A percentile compares a stretch with the other conserved stretches of the same genome.
These are phyloP conservation scores for Mucor saturninus DNA, from an alignment of 371 early-diverging fungal genomes.

Conservation along the genomic window DNA sequence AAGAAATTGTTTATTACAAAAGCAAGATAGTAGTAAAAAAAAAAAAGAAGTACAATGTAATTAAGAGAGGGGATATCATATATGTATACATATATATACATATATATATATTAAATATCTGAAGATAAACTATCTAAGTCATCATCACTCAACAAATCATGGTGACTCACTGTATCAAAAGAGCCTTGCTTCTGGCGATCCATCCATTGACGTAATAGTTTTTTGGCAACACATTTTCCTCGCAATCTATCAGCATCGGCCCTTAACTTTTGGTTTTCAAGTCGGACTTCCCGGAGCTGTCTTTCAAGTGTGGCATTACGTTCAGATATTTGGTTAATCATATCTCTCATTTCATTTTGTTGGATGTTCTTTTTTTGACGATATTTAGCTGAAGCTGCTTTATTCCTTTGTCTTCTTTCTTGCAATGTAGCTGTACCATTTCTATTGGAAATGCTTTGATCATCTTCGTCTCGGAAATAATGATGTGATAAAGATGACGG, in stretches of 20 bases:
- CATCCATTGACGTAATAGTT: slow-evolving; percentile 56
- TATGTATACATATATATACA: not conserved
- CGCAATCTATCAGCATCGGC: slow-evolving; percentile 53
- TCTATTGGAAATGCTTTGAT: slow-evolving; percentile 5
- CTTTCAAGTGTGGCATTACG: slow-evolving; percentile 52
- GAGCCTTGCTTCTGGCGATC: slow-evolving; percentile 18
- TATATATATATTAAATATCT: not conserved
- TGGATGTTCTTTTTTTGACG: slow-evolving; percentile 66
- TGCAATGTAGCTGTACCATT: slow-evolving; percentile 32
- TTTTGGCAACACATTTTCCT: slow-evolving; percentile 57
- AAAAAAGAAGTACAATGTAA: not conserved
- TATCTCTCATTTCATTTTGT: slow-evolving; percentile 59
- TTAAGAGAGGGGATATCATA: too few relatives aligned
- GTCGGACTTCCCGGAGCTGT: slow-evolving; percentile 50
- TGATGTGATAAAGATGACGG: not conserved
- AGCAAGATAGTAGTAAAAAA: not conserved
- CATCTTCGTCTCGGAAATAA: slow-evolving; percentile 4
- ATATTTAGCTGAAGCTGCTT: slow-evolving; percentile 67
- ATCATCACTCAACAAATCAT: not conserved
- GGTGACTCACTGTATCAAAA: not conserved
- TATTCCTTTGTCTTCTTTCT: slow-evolving; percentile 64
- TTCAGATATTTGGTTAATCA: slow-evolving; percentile 51
- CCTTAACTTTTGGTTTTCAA: slow-evolving; percentile 56
- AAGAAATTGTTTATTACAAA: not conserved
- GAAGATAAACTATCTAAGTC: slow-evolving; percentile 8